phyloP scores from a whole-genome alignment of 1,284 basidiomycete genomes.

The Ganoderma lucidum region DNA sequence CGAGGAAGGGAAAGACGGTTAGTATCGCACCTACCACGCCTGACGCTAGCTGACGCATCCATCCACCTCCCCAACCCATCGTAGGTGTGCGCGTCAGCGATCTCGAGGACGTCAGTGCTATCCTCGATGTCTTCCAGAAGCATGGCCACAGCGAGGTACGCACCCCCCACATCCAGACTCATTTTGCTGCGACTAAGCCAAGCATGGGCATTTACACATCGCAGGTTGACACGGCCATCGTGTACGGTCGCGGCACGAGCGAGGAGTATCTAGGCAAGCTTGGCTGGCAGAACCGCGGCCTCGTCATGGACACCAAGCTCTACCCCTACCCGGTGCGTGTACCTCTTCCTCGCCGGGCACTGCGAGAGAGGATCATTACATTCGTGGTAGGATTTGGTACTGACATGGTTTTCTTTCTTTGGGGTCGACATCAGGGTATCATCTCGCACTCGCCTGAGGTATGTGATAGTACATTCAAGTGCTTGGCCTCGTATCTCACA shows the following conservation, averaged over 20 bases:
- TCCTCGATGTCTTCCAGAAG: constrained; percentile 62
- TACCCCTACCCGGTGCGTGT: constrained; percentile 22
- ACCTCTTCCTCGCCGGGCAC: background rate
- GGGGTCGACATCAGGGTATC: background rate
- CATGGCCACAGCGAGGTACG: constrained; percentile 62
- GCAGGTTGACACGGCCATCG: constrained; percentile 58
- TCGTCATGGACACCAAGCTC: constrained; percentile 58
- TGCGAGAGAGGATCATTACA: too few relatives aligned
- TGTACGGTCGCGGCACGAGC: constrained; percentile 58
- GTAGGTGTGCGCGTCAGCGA: constrained; percentile 56
- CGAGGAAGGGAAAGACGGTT: constrained; percentile 37
- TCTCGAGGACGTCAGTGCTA: constrained; percentile 56
- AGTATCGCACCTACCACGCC: background rate
- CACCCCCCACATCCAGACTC: background rate
- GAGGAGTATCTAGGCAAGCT: constrained; percentile 53
- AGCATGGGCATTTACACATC: background rate
- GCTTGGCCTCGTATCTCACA: background rate
- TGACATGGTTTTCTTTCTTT: background rate
- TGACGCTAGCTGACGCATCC: background rate
- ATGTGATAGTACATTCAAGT: background rate
- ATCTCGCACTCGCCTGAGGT: constrained; percentile 1
- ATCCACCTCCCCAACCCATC: background rate
- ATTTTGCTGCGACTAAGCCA: background rate
- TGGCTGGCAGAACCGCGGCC: constrained; percentile 46
- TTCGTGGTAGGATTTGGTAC: too few relatives aligned